Conservation (phyloP, 768 basidiomycete species). For the Gymnopilus dilepis region DNA sequence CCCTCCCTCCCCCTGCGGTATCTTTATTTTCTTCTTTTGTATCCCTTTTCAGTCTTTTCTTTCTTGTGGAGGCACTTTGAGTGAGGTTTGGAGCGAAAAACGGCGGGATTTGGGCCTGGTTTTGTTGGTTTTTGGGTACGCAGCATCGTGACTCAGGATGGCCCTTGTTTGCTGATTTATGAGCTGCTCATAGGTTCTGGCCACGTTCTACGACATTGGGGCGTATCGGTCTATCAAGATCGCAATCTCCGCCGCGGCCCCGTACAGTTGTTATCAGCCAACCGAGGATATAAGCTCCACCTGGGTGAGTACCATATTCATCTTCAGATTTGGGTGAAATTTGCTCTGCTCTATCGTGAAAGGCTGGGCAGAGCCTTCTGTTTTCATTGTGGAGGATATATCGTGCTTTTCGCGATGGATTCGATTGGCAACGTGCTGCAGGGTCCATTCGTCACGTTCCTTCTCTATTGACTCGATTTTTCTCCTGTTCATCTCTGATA, state of each 20-base stretch:
- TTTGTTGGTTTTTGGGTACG: not conserved
- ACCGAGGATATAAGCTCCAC: slow-evolving; percentile 3
- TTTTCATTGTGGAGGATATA: not conserved
- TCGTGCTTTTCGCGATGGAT: slow-evolving; percentile 10
- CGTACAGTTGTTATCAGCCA: not conserved
- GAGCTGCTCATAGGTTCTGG: not conserved
- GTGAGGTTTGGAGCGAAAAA: not conserved
- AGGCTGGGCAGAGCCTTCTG: not conserved
- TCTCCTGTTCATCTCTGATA: not conserved
- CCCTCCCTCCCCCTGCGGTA: slow-evolving; percentile 8
- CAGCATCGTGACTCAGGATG: not conserved
- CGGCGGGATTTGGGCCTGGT: not conserved
- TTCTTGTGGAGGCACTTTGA: not conserved
- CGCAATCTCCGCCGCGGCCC: slow-evolving; percentile 5
- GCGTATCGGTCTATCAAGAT: not conserved
- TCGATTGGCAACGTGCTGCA: slow-evolving; percentile 20
- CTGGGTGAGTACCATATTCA: not conserved
- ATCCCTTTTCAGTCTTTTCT: slow-evolving; percentile 2
- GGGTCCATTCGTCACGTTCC: slow-evolving; percentile 7
- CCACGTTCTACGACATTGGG: slow-evolving; percentile 1
- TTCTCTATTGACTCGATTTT: not conserved
- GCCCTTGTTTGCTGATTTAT: not conserved
- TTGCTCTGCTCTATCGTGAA: not conserved
- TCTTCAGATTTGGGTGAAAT: not conserved
- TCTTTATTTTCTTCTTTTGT: slow-evolving; percentile 22